phyloP scores from a whole-genome alignment of 1,284 basidiomycete genomes.

The Clitocybe nebularis region DNA sequence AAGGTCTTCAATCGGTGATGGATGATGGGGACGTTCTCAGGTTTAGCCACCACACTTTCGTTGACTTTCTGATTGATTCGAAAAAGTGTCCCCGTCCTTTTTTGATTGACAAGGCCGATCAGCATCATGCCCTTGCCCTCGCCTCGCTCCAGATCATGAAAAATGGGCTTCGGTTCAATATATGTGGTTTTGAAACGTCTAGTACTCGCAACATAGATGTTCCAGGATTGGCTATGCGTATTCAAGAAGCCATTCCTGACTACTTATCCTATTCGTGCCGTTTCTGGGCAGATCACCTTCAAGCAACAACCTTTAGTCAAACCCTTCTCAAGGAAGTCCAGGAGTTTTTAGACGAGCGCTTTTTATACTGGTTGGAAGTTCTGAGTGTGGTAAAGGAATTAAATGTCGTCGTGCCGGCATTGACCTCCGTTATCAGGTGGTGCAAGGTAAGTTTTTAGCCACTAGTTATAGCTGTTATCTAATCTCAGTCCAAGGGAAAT shows the following conservation, averaged over 20 bases:
- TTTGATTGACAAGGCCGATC: slow-evolving; percentile 13
- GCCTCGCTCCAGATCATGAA: slow-evolving; percentile 25
- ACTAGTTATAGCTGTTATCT: neutral
- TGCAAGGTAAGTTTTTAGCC: slow-evolving; percentile 13
- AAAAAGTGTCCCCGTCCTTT: slow-evolving; percentile 17
- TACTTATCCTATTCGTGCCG: slow-evolving; percentile 29
- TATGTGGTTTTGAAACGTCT: slow-evolving; percentile 26
- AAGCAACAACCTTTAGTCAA: neutral
- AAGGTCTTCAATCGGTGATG: slow-evolving; percentile 19
- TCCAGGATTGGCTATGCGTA: slow-evolving; percentile 17
- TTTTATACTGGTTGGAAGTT: slow-evolving; percentile 35
- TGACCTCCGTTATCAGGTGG: slow-evolving; percentile 16
- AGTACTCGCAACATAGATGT: slow-evolving; percentile 21
- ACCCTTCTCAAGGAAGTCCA: slow-evolving; percentile 13
- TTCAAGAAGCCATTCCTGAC: slow-evolving; percentile 19
- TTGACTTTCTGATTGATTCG: slow-evolving; percentile 22
- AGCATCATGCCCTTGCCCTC: slow-evolving; percentile 17
- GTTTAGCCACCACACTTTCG: slow-evolving; percentile 24
- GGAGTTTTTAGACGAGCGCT: slow-evolving; percentile 20
- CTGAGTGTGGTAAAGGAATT: slow-evolving; percentile 28
- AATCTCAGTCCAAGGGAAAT: slow-evolving; percentile 1
- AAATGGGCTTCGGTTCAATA: slow-evolving; percentile 28
- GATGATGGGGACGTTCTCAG: slow-evolving; percentile 14
- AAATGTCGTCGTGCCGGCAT: slow-evolving; percentile 10
- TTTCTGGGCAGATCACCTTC: slow-evolving; percentile 31